A percentile compares a stretch with the other conserved stretches of the same genome.
Evolutionary conservation across 2,329 filamentous ascomycete genomes (phyloP).

Genomic region (Colletotrichum sojae): DNA sequence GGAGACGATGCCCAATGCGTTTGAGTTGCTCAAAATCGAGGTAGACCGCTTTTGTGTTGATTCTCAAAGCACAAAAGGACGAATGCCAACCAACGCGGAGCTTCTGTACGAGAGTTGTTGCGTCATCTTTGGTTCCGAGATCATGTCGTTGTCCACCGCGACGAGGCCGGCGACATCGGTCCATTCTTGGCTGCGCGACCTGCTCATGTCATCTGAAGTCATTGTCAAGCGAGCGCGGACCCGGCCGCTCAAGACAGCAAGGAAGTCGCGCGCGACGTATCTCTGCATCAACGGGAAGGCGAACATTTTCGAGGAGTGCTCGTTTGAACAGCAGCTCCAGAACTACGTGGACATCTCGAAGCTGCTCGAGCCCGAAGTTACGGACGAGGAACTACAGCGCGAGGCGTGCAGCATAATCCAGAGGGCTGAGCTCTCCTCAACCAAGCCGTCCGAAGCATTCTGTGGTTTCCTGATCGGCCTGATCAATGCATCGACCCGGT

Average conservation of each 20-base stretch:
- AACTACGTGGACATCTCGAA: slow-evolving; percentile 28
- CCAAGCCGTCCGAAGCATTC: slow-evolving; percentile 14
- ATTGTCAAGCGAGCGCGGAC: slow-evolving; percentile 42
- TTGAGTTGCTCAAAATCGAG: slow-evolving; percentile 35
- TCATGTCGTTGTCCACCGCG: slow-evolving; percentile 5
- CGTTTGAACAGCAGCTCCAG: slow-evolving; percentile 32
- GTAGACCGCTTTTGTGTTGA: slow-evolving; percentile 29
- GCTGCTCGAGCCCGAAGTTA: slow-evolving; percentile 8
- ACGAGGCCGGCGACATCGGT: slow-evolving; percentile 39
- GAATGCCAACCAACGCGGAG: slow-evolving; percentile 22
- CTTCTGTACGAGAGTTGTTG: slow-evolving; percentile 38
- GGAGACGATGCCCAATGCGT: slow-evolving; percentile 35
- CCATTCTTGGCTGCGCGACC: slow-evolving; percentile 47
- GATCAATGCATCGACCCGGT: slow-evolving; percentile 27
- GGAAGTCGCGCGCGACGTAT: slow-evolving; percentile 30
- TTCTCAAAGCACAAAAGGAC: slow-evolving; percentile 5
- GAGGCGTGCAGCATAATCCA: slow-evolving; percentile 33
- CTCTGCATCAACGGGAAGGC: slow-evolving; percentile 38
- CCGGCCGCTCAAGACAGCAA: slow-evolving; percentile 22
- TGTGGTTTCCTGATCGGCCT: slow-evolving; percentile 19
- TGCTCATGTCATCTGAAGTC: slow-evolving; percentile 38
- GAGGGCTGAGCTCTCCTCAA: slow-evolving; percentile 6
- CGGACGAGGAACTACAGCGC: slow-evolving; percentile 21
- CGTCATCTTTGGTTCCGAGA: slow-evolving; percentile 43
- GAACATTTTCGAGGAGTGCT: slow-evolving; percentile 33